phyloP scores from a whole-genome alignment of 2,329 filamentous ascomycete species.

The Xylaria hypoxylon region DNA sequence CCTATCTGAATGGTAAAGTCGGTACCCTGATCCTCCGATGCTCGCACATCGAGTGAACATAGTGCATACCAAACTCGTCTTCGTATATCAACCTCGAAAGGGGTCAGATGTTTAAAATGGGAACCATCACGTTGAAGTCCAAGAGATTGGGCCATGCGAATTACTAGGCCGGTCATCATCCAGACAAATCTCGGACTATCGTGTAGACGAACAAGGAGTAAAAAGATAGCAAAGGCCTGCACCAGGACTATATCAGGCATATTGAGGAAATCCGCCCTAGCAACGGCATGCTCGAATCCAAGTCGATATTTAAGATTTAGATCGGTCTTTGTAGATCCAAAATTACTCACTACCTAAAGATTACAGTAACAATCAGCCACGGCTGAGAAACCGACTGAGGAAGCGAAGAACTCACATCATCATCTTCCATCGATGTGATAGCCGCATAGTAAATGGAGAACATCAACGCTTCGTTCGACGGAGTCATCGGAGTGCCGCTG shows the following conservation, averaged over 20 bases:
- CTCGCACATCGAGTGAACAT: constrained; percentile 68
- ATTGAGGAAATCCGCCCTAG: constrained; percentile 62
- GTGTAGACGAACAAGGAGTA: constrained; percentile 63
- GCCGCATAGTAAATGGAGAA: constrained; percentile 69
- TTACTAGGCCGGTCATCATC: constrained; percentile 68
- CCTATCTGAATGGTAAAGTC: constrained; percentile 69
- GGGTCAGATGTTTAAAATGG: constrained; percentile 62
- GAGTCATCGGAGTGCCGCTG: constrained; percentile 51
- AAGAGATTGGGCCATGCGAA: constrained; percentile 69
- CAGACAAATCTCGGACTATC: constrained; percentile 59
- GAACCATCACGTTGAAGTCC: constrained; percentile 70
- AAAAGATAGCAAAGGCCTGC: constrained; percentile 64
- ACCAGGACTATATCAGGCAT: constrained; percentile 62
- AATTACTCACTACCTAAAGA: constrained; percentile 50
- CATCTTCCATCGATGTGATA: constrained; percentile 67
- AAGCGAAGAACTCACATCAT: constrained; percentile 58
- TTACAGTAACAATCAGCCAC: neutral
- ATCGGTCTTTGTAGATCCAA: constrained; percentile 54
- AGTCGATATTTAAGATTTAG: constrained; percentile 56
- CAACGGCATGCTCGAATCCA: constrained; percentile 61
- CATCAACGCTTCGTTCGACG: constrained; percentile 63
- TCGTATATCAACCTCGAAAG: constrained; percentile 71
- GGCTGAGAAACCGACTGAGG: neutral
- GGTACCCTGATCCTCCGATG: constrained; percentile 72
- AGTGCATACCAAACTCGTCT: constrained; percentile 71